phyloP scores from a whole-genome alignment of 495 filamentous ascomycete genomes.

The Penicillium canescens region DNA sequence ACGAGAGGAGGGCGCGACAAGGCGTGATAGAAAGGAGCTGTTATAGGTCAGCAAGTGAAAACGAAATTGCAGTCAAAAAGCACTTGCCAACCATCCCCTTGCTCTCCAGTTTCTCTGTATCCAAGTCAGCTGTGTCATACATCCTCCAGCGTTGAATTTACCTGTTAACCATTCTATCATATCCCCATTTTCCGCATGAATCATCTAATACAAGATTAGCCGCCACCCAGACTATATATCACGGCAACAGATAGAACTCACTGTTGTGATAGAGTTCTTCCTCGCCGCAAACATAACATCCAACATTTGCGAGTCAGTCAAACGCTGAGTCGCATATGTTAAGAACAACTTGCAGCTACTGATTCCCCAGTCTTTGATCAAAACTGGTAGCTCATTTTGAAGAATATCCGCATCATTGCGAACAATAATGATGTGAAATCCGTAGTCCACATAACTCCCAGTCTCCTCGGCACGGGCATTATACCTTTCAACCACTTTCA shows the following conservation, averaged over 20 bases:
- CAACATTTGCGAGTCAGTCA: conserved; percentile 15
- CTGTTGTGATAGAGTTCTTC: conserved; percentile 15
- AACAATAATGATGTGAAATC: conserved; percentile 17
- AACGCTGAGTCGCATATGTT: conserved; percentile 12
- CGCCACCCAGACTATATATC: no score
- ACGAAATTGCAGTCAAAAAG: background rate
- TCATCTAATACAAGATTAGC: conserved; percentile 8
- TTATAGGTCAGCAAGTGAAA: background rate
- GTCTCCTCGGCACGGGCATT: conserved; percentile 10
- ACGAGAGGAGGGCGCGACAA: conserved; percentile 34
- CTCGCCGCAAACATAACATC: conserved; percentile 4
- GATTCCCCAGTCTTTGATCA: conserved; percentile 15
- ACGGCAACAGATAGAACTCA: conserved; percentile 18
- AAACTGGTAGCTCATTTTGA: conserved; percentile 12
- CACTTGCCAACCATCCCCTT: background rate
- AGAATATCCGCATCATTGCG: conserved; percentile 10
- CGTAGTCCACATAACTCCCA: conserved; percentile 13
- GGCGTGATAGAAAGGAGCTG: conserved; percentile 37
- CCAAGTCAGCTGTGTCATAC: background rate
- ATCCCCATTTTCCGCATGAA: conserved; percentile 20
- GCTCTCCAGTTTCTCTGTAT: background rate
- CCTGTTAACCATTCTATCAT: conserved; percentile 17
- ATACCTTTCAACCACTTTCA: conserved; percentile 6
- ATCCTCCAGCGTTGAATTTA: background rate
- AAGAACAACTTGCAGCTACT: conserved; percentile 17